These are phyloP conservation scores for Ormosia semicastrata DNA, from an alignment of 306 rosid genomes.

Conservation along the genomic window DNA sequence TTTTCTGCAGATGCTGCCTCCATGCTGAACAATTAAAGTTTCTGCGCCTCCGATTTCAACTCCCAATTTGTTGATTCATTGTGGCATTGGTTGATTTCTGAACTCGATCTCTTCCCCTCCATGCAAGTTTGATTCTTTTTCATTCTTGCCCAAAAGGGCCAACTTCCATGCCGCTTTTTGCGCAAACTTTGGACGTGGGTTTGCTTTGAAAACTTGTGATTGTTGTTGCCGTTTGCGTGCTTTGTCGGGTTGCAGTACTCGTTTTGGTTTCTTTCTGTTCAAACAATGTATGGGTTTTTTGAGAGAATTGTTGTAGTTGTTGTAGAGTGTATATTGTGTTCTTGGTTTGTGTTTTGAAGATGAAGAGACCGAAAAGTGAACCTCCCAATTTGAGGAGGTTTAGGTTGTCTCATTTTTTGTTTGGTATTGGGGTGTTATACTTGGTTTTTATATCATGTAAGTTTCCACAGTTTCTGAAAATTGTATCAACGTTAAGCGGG, in stretches of 20 bases:
- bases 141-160: neutral
- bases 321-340: conserved; percentile 4
- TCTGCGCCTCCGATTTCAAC: neutral
- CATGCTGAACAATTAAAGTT: conserved; percentile 28
- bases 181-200: conserved; percentile 7
- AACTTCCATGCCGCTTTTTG: conserved; percentile 7
- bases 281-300: conserved; percentile 15
- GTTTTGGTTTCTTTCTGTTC: conserved; percentile 26
- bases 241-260: conserved; percentile 13
- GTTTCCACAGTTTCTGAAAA: conserved; percentile 69
- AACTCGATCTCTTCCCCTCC: conserved; percentile 32
- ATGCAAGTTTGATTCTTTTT: conserved; percentile 17
- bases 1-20: conserved; percentile 25
- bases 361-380: conserved; percentile 76
- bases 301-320: conserved; percentile 33
- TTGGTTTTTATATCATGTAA: conserved; percentile 73
- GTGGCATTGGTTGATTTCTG: conserved; percentile 30
- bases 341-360: conserved; percentile 21
- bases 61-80: conserved; percentile 31
- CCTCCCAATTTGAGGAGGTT: conserved; percentile 67
- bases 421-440: conserved; percentile 67
- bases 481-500: conserved; percentile 68
- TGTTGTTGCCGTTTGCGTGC: neutral
- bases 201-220: neutral
- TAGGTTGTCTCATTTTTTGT: conserved; percentile 69